Conservation (phyloP, 495 filamentous ascomycete species). For the Penicillium flavigenum region DNA sequence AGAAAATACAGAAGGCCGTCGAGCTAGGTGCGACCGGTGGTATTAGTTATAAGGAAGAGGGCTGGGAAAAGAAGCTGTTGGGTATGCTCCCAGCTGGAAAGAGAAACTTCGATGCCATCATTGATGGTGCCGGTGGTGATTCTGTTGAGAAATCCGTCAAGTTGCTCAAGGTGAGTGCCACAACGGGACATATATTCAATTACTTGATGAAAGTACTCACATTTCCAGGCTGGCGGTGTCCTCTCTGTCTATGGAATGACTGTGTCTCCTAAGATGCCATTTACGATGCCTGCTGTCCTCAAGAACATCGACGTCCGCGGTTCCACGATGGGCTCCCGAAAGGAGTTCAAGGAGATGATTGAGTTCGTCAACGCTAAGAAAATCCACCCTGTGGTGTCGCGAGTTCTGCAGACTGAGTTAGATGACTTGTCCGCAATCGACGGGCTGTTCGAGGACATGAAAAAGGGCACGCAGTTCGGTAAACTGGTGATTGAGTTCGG, state of each 20-base stretch:
- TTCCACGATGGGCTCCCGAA: constrained; percentile 72
- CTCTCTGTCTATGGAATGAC: constrained; percentile 79
- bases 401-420: constrained; percentile 58
- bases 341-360: constrained; percentile 76
- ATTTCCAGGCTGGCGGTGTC: constrained; percentile 56
- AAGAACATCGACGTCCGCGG: constrained; percentile 73
- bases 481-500: constrained; percentile 67
- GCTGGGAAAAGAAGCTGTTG: constrained; percentile 68
- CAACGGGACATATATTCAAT: background rate
- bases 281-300: constrained; percentile 66
- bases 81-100: constrained; percentile 53
- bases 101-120: constrained; percentile 64
- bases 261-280: constrained; percentile 68
- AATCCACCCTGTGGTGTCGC: constrained; percentile 63
- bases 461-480: constrained; percentile 71
- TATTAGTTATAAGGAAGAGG: constrained; percentile 61
- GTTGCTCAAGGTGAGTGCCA: constrained; percentile 53
- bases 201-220: constrained; percentile 4
- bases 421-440: constrained; percentile 66
- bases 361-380: constrained; percentile 63
- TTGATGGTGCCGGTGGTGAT: constrained; percentile 78
- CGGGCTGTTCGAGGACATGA: constrained; percentile 71
- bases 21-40: constrained; percentile 67
- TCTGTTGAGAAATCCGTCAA: constrained; percentile 57
- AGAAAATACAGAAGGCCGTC: constrained; percentile 64